These are phyloP conservation scores for Beauveria bassiana DNA, from an alignment of 2,329 filamentous ascomycete genomes.

Conservation along the genomic window DNA sequence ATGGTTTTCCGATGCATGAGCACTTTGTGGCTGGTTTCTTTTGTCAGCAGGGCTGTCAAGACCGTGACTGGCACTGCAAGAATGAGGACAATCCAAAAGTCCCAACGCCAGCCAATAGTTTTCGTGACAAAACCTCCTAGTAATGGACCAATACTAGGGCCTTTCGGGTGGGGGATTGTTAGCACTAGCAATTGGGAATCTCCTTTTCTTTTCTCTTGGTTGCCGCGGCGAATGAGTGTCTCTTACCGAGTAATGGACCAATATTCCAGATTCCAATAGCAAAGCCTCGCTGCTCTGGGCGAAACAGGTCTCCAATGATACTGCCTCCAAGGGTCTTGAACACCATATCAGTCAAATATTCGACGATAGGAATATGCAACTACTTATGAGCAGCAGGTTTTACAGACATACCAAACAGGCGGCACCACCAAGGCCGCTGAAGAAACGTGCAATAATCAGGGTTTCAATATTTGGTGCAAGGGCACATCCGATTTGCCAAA, in stretches of 20 bases:
- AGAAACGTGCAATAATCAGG: slow-evolving; percentile 54
- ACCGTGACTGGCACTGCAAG: too few relatives aligned
- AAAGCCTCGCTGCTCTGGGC: slow-evolving; percentile 49
- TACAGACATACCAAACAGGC: slow-evolving; percentile 43
- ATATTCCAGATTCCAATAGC: slow-evolving; percentile 59
- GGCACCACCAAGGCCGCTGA: slow-evolving; percentile 51
- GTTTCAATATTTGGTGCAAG: slow-evolving; percentile 57
- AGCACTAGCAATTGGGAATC: too few relatives aligned
- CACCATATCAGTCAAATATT: too few relatives aligned
- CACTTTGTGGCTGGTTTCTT: too few relatives aligned
- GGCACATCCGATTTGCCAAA: slow-evolving; percentile 34
- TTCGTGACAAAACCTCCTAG: slow-evolving; percentile 39
- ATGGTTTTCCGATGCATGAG: too few relatives aligned
- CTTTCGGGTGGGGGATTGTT: neutral
- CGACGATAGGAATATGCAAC: too few relatives aligned
- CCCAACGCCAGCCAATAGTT: slow-evolving; percentile 42
- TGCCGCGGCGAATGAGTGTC: too few relatives aligned
- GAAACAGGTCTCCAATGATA: slow-evolving; percentile 57
- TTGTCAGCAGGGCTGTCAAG: too few relatives aligned
- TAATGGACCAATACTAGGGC: slow-evolving; percentile 30
- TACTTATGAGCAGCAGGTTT: too few relatives aligned
- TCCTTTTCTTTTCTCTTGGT: too few relatives aligned
- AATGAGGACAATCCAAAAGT: slow-evolving; percentile 42
- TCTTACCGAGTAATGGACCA: slow-evolving; percentile 47
- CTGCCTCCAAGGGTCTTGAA: slow-evolving; percentile 53